Evolutionary conservation across 495 filamentous ascomycete species (phyloP), one percentile per base, ranked within the genome.

Genomic region (Penicillium canariense): DNA sequence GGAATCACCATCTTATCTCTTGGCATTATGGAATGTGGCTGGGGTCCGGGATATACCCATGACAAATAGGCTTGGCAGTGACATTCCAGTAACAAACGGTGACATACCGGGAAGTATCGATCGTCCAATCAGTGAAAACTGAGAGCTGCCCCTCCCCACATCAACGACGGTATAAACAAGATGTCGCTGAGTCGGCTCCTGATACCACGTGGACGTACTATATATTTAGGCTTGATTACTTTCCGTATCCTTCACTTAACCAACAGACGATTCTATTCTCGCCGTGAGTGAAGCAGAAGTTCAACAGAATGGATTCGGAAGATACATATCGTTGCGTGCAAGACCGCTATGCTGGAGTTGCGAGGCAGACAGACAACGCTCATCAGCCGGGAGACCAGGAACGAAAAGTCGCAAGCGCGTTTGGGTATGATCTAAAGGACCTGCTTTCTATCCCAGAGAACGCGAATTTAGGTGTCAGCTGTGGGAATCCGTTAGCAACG

Each of bases 401-500:
- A 38, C 40, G 28, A 4, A 54, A 44, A 35, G 50, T 53, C 2
- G 50, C 40, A 4, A 45, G 25, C 12, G 50, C 40, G 28, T 45
- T 45, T 15, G 50, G 50, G 8, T 53, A 54, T 18, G 22, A 40
- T 9, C 25, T 22, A 5, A 18, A 44, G 3, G 34, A 54, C 7
- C 14, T 54, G 18, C 32, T 9, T 17, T 54, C 52, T 22, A 39
- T 54, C 4, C 52, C 52, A n/a, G 25, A 39, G 5, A 27, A 54
- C 23, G 31, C 43, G 20, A 54, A 48, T 40, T 18, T 48, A 27
- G 43, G 43, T 34, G 43, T 54, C 7, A 36, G 34, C 32, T 54
- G 52, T n/a, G 52, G 52, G 34, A 54, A 48, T n/a, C 52, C 52
- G 27, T 38, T 40, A 40, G 52, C 52, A 32, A 46, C 54, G 28